Base-by-base conservation (phyloP, 306 rosid species). In the Acmispon strigosus region DNA sequence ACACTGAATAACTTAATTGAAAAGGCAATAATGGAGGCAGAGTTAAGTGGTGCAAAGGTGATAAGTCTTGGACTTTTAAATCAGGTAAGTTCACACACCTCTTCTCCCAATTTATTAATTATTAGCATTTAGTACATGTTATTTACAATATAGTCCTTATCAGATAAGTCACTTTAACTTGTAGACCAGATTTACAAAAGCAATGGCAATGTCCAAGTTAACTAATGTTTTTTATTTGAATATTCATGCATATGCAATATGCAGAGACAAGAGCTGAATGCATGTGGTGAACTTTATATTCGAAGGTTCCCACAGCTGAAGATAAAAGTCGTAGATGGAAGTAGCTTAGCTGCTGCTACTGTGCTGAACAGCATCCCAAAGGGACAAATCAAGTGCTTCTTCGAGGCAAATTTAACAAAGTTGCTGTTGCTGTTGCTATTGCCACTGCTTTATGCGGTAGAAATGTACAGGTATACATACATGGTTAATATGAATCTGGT, bases 251-350 rank as follows among this genome's bases (percentile, higher is more conserved):
- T n/a, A n/a, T n/a, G n/a, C n/a, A n/a, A n/a, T n/a, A n/a, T 54
- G 60, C 75, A 91, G 95, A 85, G 79, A 1, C 19, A 61, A 45
- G 83, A 85, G 10, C 68, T 88, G 8, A 91, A 84, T 69, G 47
- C 67, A 39, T 32, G 74, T 19, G 88, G 88, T 16, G 91, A 73
- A 50, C 50, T 75, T 15, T 91, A 82, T 62, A 76, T 84, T 0
- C 11, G 50, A 5, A 86, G 63, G 51, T 43, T 84, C 50, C 92
- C 97, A 0, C 14, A 84, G 54, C 72, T 88, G 11, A 86, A 81
- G 65, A 61, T 85, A 11, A 91, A 77, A 75, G 41, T 91, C 75
- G 97, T 91, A 62, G 97, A 91, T 78, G 96, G 97, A 0, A 86
- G 87, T 34, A 85, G 89, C 74, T 75, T 91, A 20, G 87, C 76